Evolutionary conservation across 306 rosid genomes (phyloP).

Genomic region (Alnus rubra): DNA sequence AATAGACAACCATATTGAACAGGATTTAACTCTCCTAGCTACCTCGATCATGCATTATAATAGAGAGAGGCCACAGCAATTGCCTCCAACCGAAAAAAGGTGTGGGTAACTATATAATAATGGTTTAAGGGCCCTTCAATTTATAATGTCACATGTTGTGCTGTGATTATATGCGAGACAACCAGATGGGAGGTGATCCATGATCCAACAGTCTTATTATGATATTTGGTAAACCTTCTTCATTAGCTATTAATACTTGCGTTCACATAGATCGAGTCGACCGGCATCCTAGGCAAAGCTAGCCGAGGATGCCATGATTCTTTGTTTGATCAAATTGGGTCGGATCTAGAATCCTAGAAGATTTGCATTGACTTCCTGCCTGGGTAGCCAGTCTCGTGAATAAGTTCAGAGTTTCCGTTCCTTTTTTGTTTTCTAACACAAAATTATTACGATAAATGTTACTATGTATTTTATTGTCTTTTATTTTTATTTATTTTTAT

Average conservation of each 20-base stretch:
- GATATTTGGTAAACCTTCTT: neutral
- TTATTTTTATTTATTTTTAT: too few relatives aligned
- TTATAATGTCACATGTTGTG: slow-evolving; percentile 30
- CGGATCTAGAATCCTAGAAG: too few relatives aligned
- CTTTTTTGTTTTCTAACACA: too few relatives aligned
- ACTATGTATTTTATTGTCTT: too few relatives aligned
- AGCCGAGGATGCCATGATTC: slow-evolving; percentile 5
- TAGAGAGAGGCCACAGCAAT: slow-evolving; percentile 18
- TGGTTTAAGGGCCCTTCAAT: slow-evolving; percentile 38
- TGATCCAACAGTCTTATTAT: slow-evolving; percentile 14
- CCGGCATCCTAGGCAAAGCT: slow-evolving; percentile 2
- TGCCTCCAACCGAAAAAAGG: neutral
- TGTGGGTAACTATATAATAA: slow-evolving; percentile 30
- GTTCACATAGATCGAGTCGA: neutral
- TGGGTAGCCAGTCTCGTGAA: too few relatives aligned
- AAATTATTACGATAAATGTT: too few relatives aligned
- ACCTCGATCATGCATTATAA: neutral
- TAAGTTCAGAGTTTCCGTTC: too few relatives aligned
- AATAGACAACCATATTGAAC: too few relatives aligned
- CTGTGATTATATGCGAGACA: slow-evolving; percentile 21
- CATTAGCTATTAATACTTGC: neutral
- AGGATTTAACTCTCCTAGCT: neutral
- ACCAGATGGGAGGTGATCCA: slow-evolving; percentile 19
- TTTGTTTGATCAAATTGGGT: too few relatives aligned
- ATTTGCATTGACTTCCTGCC: too few relatives aligned